Evolutionary conservation across 352 stramenopile species (phyloP), one percentile per base, ranked within the genome.

Genomic region (Peronosclerospora sorghi): DNA sequence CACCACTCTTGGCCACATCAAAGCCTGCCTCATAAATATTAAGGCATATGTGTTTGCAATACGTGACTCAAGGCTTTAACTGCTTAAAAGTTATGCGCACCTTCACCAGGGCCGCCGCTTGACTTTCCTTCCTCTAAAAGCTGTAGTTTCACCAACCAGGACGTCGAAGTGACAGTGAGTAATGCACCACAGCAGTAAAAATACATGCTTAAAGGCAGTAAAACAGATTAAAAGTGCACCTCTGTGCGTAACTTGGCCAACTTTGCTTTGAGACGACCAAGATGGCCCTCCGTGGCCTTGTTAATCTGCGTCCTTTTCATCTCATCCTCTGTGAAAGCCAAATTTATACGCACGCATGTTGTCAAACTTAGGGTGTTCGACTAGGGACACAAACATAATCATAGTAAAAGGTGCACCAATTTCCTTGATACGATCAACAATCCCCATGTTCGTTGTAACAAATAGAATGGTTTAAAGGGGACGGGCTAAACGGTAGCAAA

Each of bases 301-400:
- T 99, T 99, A 62, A 98, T 98, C 72, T 99, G 94, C 38, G 95
- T 98, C 57, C 92, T 74, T 54, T 91, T 92, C 79, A 98, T 97
- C 66, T 97, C 88, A 87, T 93, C 75, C 78, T 96, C 82, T 95
- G 54, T 38, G 41, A 30, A 10, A 48, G 13, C 32, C 24, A 18
- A 15, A n/a, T 34, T 13, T 34, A 27, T 18, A 44, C 23, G 47
- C 23, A 40, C 12, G 39, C 38, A 42, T 5, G 40, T 21, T n/a
- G 18, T 13, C n/a, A 8, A 15, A 6, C 12, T 12, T 30, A 18
- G 9, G 27, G 17, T 40, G 8, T 20, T 21, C 35, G 8, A 27
- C 19, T 28, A 41, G 9, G 12, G 10, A 17, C 8, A 0, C 10
- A 8, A 41, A 20, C 2, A 20, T 20, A 24, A 2, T 6, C 15